A percentile compares a stretch with the other conserved stretches of the same genome.
Conservation (phyloP, 306 rosid genomes). For the Pterocarpus santalinus region DNA sequence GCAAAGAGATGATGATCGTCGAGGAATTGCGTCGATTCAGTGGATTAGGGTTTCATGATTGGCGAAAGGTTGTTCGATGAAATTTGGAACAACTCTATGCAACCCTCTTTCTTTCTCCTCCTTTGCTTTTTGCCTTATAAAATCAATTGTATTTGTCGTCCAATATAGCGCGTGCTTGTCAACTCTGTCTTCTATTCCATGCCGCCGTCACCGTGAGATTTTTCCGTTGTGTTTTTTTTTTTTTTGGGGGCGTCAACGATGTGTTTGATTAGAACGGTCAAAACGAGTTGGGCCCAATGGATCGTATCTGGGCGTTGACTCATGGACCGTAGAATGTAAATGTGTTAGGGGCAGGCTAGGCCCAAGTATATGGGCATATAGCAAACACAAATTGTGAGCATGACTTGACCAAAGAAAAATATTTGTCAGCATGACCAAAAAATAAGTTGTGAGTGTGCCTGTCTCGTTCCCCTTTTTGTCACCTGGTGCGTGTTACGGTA, state of each 20-base stretch:
- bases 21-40: constrained; percentile 27
- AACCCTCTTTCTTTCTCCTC: background rate
- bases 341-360: background rate
- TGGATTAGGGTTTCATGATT: constrained; percentile 57
- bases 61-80: background rate
- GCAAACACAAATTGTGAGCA: background rate
- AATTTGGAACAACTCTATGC: background rate
- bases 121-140: background rate
- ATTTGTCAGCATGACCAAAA: no score
- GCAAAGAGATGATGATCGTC: constrained; percentile 3
- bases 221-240: background rate
- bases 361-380: background rate
- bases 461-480: no score
- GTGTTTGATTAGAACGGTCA: background rate
- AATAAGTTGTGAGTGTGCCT: no score
- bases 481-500: no score
- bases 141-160: background rate
- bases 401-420: no score
- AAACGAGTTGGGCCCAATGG: background rate
- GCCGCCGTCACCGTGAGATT: background rate
- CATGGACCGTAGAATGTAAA: background rate
- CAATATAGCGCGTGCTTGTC: background rate
- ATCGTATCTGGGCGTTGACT: background rate
- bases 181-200: background rate
- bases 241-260: background rate